Conservation (phyloP, 345 rosid species). For the Brassica rapa region DNA sequence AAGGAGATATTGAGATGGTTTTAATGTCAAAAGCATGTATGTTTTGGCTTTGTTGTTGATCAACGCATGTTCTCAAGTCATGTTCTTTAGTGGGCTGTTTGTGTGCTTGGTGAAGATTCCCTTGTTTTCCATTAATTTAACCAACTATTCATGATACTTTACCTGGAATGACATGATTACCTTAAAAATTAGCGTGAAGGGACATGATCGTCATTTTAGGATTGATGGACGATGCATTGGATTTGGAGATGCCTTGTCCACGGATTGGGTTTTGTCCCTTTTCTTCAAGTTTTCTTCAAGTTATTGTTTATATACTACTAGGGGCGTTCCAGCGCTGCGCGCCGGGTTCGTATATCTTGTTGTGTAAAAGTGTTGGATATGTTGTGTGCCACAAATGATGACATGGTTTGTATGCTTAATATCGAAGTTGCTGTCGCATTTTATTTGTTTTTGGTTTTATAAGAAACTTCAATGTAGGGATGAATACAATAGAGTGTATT, state of each 20-base stretch:
- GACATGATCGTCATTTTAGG: slow-evolving; percentile 25
- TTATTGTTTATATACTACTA: too few relatives aligned
- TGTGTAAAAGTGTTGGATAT: too few relatives aligned
- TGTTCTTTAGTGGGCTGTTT: slow-evolving; percentile 25
- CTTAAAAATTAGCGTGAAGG: slow-evolving; percentile 8
- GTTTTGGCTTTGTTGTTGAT: slow-evolving; percentile 31
- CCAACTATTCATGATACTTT: slow-evolving; percentile 23
- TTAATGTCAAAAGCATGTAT: slow-evolving; percentile 4
- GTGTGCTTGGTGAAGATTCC: slow-evolving; percentile 39
- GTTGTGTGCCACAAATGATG: too few relatives aligned
- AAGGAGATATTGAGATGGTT: slow-evolving; percentile 22
- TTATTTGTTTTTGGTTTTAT: too few relatives aligned
- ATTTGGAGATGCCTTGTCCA: slow-evolving; percentile 24
- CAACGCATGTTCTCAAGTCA: slow-evolving; percentile 38
- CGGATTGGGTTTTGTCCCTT: slow-evolving; percentile 32
- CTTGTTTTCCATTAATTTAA: slow-evolving; percentile 12
- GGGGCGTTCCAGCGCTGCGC: too few relatives aligned
- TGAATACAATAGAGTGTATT: too few relatives aligned
- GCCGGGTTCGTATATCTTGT: too few relatives aligned
- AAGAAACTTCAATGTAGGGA: too few relatives aligned
- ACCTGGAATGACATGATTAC: slow-evolving; percentile 10
- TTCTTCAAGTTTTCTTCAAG: too few relatives aligned
- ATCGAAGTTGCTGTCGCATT: too few relatives aligned
- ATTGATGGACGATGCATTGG: background rate
- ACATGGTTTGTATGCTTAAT: too few relatives aligned